These are phyloP conservation scores for Cercospora citrullina DNA, from an alignment of 2,329 filamentous ascomycete genomes.

Conservation along the genomic window DNA sequence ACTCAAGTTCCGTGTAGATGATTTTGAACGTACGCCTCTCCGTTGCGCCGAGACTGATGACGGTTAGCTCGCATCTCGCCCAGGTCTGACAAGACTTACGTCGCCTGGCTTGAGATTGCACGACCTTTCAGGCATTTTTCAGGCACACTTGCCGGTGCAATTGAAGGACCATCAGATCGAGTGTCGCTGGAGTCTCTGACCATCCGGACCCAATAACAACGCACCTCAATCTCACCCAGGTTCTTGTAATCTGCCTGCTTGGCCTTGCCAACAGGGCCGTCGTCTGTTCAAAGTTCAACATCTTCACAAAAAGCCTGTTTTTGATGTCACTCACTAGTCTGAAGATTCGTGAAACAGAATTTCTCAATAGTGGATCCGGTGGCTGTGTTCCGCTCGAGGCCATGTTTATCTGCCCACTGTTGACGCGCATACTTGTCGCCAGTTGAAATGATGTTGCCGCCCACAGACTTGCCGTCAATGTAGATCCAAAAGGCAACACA, in stretches of 20 bases:
- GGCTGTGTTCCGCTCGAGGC: background rate
- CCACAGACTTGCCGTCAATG: constrained; percentile 25
- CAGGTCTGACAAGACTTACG: constrained; percentile 25
- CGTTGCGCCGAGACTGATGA: constrained; percentile 13
- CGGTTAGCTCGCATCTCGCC: no score
- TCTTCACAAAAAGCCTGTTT: no score
- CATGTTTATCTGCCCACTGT: background rate
- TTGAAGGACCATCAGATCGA: no score
- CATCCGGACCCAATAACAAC: background rate
- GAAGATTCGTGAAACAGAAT: constrained; percentile 25
- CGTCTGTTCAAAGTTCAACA: no score
- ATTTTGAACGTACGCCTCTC: background rate
- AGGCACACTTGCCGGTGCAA: no score
- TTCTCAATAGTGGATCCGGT: background rate
- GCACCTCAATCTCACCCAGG: constrained; percentile 25
- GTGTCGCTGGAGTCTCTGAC: no score
- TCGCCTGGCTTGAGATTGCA: constrained; percentile 28
- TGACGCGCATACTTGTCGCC: background rate
- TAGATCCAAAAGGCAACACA: background rate
- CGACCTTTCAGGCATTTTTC: constrained; percentile 34
- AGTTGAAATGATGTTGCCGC: background rate
- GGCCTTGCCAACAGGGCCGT: constrained; percentile 7
- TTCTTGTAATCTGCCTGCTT: constrained; percentile 14
- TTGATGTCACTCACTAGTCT: constrained; percentile 23
- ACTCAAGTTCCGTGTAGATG: background rate